phyloP scores from a whole-genome alignment of 495 filamentous ascomycete genomes.

The Chaetomium fimeti region DNA sequence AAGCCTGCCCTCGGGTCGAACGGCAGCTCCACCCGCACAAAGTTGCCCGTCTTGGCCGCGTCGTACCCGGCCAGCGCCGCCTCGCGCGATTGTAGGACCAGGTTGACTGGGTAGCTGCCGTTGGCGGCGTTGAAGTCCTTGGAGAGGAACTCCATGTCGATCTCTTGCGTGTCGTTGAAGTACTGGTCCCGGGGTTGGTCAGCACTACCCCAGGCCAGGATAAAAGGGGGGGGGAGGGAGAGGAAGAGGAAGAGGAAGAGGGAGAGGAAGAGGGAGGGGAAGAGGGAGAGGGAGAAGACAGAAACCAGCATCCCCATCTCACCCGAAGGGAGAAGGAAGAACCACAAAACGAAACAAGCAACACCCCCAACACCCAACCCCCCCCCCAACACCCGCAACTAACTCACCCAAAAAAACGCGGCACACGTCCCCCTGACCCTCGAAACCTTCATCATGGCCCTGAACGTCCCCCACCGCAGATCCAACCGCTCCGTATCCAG shows the following conservation, averaged over 20 bases:
- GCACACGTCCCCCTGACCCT: slow-evolving; percentile 62
- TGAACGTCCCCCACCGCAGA: slow-evolving; percentile 63
- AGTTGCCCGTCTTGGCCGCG: slow-evolving; percentile 54
- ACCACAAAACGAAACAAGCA: background rate
- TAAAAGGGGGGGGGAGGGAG: background rate
- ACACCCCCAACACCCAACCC: no score
- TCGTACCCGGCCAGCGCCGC: slow-evolving; percentile 56
- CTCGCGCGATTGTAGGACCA: slow-evolving; percentile 65
- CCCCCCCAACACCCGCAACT: background rate
- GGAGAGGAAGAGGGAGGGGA: background rate
- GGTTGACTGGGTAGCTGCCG: slow-evolving; percentile 59
- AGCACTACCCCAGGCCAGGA: background rate
- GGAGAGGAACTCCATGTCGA: slow-evolving; percentile 75
- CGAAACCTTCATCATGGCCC: slow-evolving; percentile 63
- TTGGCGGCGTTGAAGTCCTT: slow-evolving; percentile 52
- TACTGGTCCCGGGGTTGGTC: slow-evolving; percentile 47
- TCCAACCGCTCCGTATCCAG: slow-evolving; percentile 57
- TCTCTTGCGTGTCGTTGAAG: slow-evolving; percentile 73
- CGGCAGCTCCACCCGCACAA: slow-evolving; percentile 53
- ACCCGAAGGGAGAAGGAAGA: background rate
- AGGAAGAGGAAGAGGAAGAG: background rate
- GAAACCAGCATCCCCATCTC: background rate
- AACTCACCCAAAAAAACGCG: slow-evolving; percentile 73
- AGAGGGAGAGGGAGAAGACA: background rate
- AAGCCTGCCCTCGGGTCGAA: slow-evolving; percentile 61